Base-by-base conservation (phyloP, 768 basidiomycete genomes). In the Rhodotorula graminis region DNA sequence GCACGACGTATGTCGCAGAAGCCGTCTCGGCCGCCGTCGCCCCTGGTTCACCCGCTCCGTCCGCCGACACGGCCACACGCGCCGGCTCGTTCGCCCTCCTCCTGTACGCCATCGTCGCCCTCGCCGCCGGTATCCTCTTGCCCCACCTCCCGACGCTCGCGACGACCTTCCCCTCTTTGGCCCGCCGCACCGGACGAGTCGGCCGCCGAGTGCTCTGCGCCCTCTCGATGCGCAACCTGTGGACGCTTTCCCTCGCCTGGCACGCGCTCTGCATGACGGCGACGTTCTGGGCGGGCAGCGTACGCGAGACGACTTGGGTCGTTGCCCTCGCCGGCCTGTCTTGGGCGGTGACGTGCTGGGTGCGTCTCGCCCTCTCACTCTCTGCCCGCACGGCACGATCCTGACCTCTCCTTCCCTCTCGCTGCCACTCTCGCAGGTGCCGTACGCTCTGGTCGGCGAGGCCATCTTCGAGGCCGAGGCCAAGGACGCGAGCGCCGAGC, bases 331-430 rank as follows among this genome's bases (percentile, higher is more conserved):
- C 89, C 14, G 95, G 95, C 0, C 89, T 96, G 76, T 89, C 90
- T n/a, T 96, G 90, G 91, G 92, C 93, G 9, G 85, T 97, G 64
- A 86, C 89, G 1, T 89, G 90, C 81, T 97, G 94, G 95, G 50
- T 52, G 25, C 50, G 50, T 27, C 27, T 27, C 50, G 9, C 11
- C 50, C 23, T 52, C 8, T 11, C 10, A 23, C 50, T 12, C 25
- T 14, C 44, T 46, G 44, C 14, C 15, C 14, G 44, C 7, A 14
- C 44, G 5, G 44, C 9, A 37, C 5, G n/a, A n/a, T n/a, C n/a
- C 37, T 37, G 37, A 37, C 37, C 37, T 49, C 47, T 49, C 23
- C 10, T 21, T 49, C 47, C 15, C 47, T 49, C 47, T 25, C 3
- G 8, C 27, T 25, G 23, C 15, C 19, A 16, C 47, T 21, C 15